Conservation (phyloP, 228 moss, liverwort and hornwort genomes). For the Sphagnum fallax region DNA sequence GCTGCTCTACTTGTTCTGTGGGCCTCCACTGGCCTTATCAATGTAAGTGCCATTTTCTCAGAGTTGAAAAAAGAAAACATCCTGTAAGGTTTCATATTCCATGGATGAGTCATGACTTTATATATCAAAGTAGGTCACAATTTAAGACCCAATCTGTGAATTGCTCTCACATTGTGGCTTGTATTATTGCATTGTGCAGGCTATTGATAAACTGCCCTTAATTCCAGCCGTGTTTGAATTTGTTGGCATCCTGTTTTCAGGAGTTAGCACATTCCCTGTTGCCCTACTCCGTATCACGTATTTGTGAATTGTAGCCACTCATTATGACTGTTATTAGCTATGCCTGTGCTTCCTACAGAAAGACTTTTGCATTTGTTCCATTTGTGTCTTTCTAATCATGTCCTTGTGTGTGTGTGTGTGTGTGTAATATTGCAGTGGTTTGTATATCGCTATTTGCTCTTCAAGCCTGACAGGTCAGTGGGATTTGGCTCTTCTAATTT, state of each 20-base stretch:
- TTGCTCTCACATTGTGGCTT: no score
- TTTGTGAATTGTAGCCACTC: not conserved
- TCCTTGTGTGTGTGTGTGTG: not conserved
- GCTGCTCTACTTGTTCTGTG: constrained; percentile 66
- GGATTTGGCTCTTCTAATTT: not conserved
- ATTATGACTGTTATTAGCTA: no score
- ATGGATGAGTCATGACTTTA: no score
- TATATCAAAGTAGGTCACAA: no score
- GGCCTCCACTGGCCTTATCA: constrained; percentile 70
- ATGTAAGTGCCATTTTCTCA: constrained; percentile 11
- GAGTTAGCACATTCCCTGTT: constrained; percentile 21
- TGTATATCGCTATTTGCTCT: constrained; percentile 80
- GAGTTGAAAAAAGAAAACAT: no score
- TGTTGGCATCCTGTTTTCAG: constrained; percentile 64
- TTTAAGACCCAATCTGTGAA: no score
- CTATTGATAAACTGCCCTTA: constrained; percentile 70
- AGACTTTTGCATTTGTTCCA: no score
- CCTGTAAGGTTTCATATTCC: not conserved
- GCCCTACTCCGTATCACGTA: not conserved
- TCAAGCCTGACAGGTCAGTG: constrained; percentile 78
- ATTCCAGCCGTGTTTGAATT: constrained; percentile 69
- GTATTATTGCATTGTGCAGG: constrained; percentile 22
- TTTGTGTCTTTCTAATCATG: not conserved
- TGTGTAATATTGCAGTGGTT: constrained; percentile 52
- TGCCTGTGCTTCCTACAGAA: no score